Base-by-base conservation (phyloP, 2,329 filamentous ascomycete genomes). In the Pyricularia grisea region DNA sequence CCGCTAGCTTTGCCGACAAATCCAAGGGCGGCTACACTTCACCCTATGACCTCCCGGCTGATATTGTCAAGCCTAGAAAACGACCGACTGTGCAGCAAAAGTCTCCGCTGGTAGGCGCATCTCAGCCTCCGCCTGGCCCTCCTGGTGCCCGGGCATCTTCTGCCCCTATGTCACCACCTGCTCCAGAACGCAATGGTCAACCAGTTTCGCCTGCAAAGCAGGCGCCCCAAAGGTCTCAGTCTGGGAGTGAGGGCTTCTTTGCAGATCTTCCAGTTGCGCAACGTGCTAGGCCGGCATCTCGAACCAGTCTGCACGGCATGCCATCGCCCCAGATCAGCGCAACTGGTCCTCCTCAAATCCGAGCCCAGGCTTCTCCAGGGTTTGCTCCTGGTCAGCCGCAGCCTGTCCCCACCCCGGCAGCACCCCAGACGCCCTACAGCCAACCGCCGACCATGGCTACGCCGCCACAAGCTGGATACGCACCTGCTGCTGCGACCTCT, bases 1-100 rank as follows among this genome's bases (percentile, higher is more conserved):
- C 87, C 0, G 88, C 96, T 76, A 98, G 94, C 78, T 99, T 97
- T 78, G 92, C 87, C 6, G 91, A 94, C 78, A 96, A 96, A 78
- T 83, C 92, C 3, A 98, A 97, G 79, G 92, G 92, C 69, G 94
- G 94, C 9, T 99, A 99, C 77, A 86, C 90, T 66, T 98, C 94
- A 25, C 95, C 95, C 0, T 99, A 97, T 74, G 96, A 99, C 79
- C 83, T 99, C 25, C 95, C 95, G 4, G 92, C 95, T 79, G 94
- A 97, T 68, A 86, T 99, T 33, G 86, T 91, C 31, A 91, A 90
- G 73, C 88, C 90, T 74, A 84, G 88, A 77, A 90, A 91, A 81
- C 83, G 90, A 68, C 78, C 82, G 6, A 88, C 85, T 74, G 83
- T 85, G 74, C 87, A 87, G 70, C 86, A 86, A 68, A 79, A 85